These are phyloP conservation scores for Phytopythium sindhum DNA, from an alignment of 352 stramenopile species.

Conservation along the genomic window DNA sequence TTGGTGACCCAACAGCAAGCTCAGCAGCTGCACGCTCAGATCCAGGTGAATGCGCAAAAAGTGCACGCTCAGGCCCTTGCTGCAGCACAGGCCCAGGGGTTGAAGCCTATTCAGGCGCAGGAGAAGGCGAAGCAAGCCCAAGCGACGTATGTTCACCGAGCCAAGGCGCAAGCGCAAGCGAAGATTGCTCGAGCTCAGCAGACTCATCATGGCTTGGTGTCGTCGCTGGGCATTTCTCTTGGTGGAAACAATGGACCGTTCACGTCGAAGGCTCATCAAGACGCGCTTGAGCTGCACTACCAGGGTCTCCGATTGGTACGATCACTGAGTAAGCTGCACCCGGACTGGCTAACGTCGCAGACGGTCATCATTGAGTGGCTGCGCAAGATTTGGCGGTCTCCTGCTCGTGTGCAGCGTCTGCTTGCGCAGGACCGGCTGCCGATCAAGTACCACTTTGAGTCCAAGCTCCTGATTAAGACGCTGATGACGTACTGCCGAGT, in stretches of 20 bases:
- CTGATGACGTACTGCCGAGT: slow-evolving; percentile 92
- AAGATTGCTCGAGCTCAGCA: slow-evolving; percentile 81
- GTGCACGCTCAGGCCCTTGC: slow-evolving; percentile 86
- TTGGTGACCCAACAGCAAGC: slow-evolving; percentile 78
- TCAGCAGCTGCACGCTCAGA: slow-evolving; percentile 83
- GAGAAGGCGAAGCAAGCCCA: slow-evolving; percentile 90
- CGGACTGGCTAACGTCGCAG: slow-evolving; percentile 82
- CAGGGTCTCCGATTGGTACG: slow-evolving; percentile 92
- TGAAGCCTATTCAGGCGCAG: slow-evolving; percentile 84
- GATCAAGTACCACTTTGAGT: slow-evolving; percentile 94
- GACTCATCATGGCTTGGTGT: slow-evolving; percentile 31
- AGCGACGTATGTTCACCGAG: slow-evolving; percentile 81
- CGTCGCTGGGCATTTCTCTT: slow-evolving; percentile 25
- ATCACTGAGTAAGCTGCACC: slow-evolving; percentile 89
- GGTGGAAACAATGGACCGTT: slow-evolving; percentile 32
- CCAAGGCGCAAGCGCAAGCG: slow-evolving; percentile 83
- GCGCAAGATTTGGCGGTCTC: slow-evolving; percentile 93
- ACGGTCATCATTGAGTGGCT: slow-evolving; percentile 91
- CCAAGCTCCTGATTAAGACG: slow-evolving; percentile 92
- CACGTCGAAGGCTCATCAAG: slow-evolving; percentile 72
- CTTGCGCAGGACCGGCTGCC: slow-evolving; percentile 68
- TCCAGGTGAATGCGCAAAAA: slow-evolving; percentile 89
- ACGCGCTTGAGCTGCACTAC: slow-evolving; percentile 93
- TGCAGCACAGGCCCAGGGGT: slow-evolving; percentile 75
- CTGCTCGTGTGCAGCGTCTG: slow-evolving; percentile 71